Evolutionary conservation across 495 filamentous ascomycete species (phyloP), one percentile per base, ranked within the genome.

Genomic region (Annulohypoxylon bovei): DNA sequence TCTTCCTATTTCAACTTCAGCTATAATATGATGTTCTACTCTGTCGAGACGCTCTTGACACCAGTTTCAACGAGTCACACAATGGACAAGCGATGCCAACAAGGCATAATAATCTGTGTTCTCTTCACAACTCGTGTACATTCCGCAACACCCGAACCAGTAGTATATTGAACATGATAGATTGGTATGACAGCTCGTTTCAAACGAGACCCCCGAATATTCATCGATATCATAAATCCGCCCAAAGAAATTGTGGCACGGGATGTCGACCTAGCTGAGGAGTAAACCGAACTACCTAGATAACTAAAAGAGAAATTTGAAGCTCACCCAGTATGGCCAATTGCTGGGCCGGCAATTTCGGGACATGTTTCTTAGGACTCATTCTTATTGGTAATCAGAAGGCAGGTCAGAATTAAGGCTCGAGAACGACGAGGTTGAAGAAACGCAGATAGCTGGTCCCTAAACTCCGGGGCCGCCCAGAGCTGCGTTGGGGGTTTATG

Each of bases 261-360:
- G 18, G 14, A 55, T 2, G 39, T 22, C 11, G 49, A 8, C 49
- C 25, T 22, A 39, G 42, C 47, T 8, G 28, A 32, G 9, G 25
- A 23, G 30, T 37, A 52, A 28, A 22, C 25, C 14, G 18, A 23
- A 11, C 37, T 18, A 30, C n/a, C n/a, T n/a, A n/a, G n/a, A 37
- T 23, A 47, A 46, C 32, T 22, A 40, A 62, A 58, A 14, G 49
- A 65, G 73, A 65, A 14, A 30, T 22, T 11, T 47, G 12, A 33
- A 58, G 80, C 87, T 83, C 82, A 92, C 89, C 87, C 42, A 92
- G 82, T 75, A 92, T 90, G 9, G 88, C 72, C 62, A 86, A 75
- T 65, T 86, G 84, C 65, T 81, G 74, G 2, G 68, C 76, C 1
- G 85, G 84, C 71, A 86, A 66, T 67, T 81, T 84, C 16, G 83